phyloP scores from a whole-genome alignment of 345 rosid genomes.

The Angophora floribunda region DNA sequence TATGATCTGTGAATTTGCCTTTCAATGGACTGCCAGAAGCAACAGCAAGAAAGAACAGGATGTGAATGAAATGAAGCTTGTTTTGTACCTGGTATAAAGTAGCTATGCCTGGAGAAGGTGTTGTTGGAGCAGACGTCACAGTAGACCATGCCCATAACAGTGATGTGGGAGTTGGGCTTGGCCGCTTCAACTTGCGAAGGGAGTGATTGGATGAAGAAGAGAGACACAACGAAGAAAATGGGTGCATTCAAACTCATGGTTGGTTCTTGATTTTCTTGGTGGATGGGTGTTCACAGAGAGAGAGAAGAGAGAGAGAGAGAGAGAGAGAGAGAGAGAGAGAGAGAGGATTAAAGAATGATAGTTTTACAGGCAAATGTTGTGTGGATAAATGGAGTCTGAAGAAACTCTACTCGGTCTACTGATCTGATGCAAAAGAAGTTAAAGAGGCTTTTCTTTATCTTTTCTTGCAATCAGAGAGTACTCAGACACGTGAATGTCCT shows the following conservation, averaged over 20 bases:
- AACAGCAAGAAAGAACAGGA: not conserved
- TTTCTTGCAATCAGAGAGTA: constrained; percentile 13
- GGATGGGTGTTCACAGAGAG: not conserved
- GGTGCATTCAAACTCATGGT: not conserved
- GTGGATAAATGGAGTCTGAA: constrained; percentile 3
- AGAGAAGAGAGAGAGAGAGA: not conserved
- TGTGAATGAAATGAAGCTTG: not conserved
- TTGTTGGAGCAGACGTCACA: constrained; percentile 98
- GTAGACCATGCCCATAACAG: constrained; percentile 87
- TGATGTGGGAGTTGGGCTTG: constrained; percentile 32
- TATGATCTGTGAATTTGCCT: not conserved
- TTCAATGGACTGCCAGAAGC: not conserved
- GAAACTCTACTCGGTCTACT: not conserved
- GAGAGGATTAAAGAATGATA: not conserved
- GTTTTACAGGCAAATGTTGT: not conserved
- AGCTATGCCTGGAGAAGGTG: constrained; percentile 90
- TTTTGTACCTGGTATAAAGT: constrained; percentile 78
- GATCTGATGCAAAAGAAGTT: not conserved
- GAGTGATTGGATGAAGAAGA: constrained; percentile 30
- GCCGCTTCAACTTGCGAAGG: constrained; percentile 14
- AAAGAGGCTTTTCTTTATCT: constrained; percentile 10
- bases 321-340: not conserved
- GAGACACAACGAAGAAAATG: not conserved
- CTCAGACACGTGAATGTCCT: constrained; percentile 60
- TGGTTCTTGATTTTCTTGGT: not conserved